Percentiles rank a stretch among this genome's conserved stretches.
Conservation (phyloP, 1,139 yeast genomes). For the Maudiozyma humilis region DNA sequence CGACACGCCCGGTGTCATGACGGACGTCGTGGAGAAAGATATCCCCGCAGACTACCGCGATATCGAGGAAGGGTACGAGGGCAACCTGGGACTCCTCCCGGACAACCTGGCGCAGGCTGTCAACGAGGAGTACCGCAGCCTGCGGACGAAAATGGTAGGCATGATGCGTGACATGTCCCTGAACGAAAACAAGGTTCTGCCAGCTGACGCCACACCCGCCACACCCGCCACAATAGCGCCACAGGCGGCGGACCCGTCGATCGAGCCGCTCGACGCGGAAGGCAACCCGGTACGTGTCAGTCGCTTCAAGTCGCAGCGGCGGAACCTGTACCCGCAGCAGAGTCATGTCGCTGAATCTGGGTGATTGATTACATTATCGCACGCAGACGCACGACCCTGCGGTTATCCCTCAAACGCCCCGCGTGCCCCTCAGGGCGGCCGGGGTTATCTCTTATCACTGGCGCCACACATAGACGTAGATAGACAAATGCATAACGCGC, state of each 20-base stretch:
- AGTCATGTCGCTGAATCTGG: too few relatives aligned
- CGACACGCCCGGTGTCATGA: slow-evolving; percentile 25
- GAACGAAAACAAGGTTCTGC: slow-evolving; percentile 35
- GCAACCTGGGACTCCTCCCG: slow-evolving; percentile 31
- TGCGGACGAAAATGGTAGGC: slow-evolving; percentile 47
- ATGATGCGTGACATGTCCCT: slow-evolving; percentile 40
- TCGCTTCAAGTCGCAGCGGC: slow-evolving; percentile 57
- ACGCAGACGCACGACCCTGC: too few relatives aligned
- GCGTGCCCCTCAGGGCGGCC: too few relatives aligned
- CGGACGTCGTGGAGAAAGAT: slow-evolving; percentile 37
- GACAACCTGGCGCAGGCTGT: slow-evolving; percentile 40
- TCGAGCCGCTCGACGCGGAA: slow-evolving; percentile 64
- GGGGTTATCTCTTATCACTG: too few relatives aligned
- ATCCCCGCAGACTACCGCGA: slow-evolving; percentile 30
- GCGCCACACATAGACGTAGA: neutral
- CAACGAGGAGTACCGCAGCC: slow-evolving; percentile 46
- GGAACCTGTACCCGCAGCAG: neutral
- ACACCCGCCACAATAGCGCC: slow-evolving; percentile 8
- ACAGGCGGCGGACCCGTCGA: slow-evolving; percentile 38
- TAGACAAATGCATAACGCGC: too few relatives aligned
- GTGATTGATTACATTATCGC: too few relatives aligned
- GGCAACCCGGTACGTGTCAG: slow-evolving; percentile 56
- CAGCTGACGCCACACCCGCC: neutral
- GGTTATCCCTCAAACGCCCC: too few relatives aligned
- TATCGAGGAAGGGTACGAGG: slow-evolving; percentile 34